These are phyloP conservation scores for Boletus holoroseus DNA, from an alignment of 1,284 basidiomycete species.

Conservation along the genomic window DNA sequence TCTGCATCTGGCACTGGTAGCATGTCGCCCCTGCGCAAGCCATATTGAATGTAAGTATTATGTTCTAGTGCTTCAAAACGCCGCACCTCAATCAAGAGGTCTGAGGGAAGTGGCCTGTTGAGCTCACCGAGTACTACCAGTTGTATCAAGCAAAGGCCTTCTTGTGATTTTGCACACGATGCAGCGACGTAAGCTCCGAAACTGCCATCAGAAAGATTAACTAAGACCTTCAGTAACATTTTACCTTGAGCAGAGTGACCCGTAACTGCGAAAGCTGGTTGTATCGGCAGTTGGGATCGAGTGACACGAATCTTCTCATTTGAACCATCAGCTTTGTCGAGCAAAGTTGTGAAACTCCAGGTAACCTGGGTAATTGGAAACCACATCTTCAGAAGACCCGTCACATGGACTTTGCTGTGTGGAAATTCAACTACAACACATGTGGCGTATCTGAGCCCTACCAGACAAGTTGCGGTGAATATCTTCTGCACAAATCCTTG, in stretches of 20 bases:
- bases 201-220: background rate
- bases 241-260: background rate
- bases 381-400: background rate
- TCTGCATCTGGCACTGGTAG: background rate
- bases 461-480: too few relatives aligned
- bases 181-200: background rate
- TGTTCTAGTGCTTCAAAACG: background rate
- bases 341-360: background rate
- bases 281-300: background rate
- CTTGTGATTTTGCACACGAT: background rate
- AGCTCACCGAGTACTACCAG: too few relatives aligned
- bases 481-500: slow-evolving; percentile 16
- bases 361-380: background rate
- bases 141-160: too few relatives aligned
- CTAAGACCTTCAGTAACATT: background rate
- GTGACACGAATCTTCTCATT: background rate
- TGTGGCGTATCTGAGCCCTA: too few relatives aligned
- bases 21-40: background rate
- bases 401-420: background rate
- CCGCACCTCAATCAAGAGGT: too few relatives aligned
- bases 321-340: background rate
- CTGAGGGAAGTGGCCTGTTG: too few relatives aligned
- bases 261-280: background rate
- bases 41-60: background rate
- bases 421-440: background rate